Evolutionary conservation across 805 yeast genomes (phyloP), one percentile per base, ranked within the genome.

Genomic region (Brettanomyces bruxellensis): DNA sequence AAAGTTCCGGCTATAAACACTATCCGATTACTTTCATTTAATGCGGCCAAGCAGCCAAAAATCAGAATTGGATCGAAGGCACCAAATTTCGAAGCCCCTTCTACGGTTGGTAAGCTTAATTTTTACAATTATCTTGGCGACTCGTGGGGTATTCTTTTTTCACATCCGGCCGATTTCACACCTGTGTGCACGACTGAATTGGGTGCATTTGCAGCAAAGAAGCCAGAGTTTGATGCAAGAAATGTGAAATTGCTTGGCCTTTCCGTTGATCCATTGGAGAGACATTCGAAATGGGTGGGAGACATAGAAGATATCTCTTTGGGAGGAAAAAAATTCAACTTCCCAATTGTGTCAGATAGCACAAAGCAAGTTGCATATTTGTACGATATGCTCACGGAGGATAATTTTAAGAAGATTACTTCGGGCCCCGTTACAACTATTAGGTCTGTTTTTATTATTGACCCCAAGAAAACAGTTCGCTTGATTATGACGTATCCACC

Each of bases 131-230:
- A 73, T 73, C 73, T 88, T 56, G 91, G 91, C 43, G 79, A 84
- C 68, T 76, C 82, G 41, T 89, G 97, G 97, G 81, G 83, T 42
- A 81, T 89, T 44, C 73, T 89, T 60, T 89, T 89, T 71, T 86
- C 95, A 25, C 97, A 89, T 68, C 97, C 97, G 51, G 96, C 89
- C 47, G 97, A 89, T 67, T 90, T 87, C 75, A 89, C 97, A 18
- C 97, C 97, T 42, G 96, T 89, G 47, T 89, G 97, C 69, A 90
- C 96, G 60, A 89, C 96, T 47, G 97, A 89, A 72, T 76, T 89
- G 62, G 96, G 96, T 56, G 96, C 95, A 22, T 90, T 89, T 60
- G 89, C 96, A 53, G 77, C 81, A 58, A 78, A 88, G 69, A 86
- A 87, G 72, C 87, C 89, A 46, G 96, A 89, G 67, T 89, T 89